Percentiles rank a stretch among this genome's conserved stretches.
phyloP scores from a whole-genome alignment of 495 filamentous ascomycete species.

The Aspergillus conjunctus region DNA sequence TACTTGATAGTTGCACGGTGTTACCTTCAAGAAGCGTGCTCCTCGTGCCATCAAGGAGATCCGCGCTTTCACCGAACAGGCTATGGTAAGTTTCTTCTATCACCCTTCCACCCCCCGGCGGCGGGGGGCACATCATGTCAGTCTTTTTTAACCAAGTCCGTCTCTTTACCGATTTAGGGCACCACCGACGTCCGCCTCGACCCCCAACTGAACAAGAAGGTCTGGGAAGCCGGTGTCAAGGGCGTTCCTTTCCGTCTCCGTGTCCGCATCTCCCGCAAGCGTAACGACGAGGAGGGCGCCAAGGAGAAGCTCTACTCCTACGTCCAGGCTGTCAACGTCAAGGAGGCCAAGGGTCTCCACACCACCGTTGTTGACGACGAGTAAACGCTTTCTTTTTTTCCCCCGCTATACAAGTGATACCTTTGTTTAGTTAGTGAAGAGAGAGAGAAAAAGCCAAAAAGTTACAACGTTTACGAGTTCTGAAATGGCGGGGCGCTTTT shows the following conservation, averaged over 20 bases:
- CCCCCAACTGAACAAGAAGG: constrained; percentile 99
- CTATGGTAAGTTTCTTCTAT: constrained; percentile 76
- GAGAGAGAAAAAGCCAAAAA: not conserved
- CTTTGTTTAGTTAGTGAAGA: constrained; percentile 1
- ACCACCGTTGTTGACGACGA: constrained; percentile 73
- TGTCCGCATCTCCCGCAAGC: constrained; percentile 96
- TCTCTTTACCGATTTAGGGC: constrained; percentile 59
- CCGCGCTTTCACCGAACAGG: constrained; percentile 82
- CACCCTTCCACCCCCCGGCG: constrained; percentile 3
- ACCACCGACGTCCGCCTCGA: constrained; percentile 97
- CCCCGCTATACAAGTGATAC: not conserved
- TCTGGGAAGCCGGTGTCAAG: constrained; percentile 99
- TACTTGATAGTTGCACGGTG: constrained; percentile 79
- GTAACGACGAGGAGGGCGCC: constrained; percentile 99
- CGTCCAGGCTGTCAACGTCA: constrained; percentile 99
- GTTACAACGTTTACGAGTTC: constrained; percentile 2
- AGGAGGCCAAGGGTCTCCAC: constrained; percentile 95
- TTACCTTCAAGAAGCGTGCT: constrained; percentile 99
- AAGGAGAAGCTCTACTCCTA: constrained; percentile 98
- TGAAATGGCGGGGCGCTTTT: not conserved
- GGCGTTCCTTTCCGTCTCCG: constrained; percentile 95
- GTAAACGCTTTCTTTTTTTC: constrained; percentile 35
- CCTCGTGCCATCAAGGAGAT: constrained; percentile 99
- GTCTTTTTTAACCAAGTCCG: not conserved
- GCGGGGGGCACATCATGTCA: too few relatives aligned